Evolutionary conservation across 2,329 filamentous ascomycete genomes (phyloP), one percentile per base, ranked within the genome.

Genomic region (Xylogone sp.): DNA sequence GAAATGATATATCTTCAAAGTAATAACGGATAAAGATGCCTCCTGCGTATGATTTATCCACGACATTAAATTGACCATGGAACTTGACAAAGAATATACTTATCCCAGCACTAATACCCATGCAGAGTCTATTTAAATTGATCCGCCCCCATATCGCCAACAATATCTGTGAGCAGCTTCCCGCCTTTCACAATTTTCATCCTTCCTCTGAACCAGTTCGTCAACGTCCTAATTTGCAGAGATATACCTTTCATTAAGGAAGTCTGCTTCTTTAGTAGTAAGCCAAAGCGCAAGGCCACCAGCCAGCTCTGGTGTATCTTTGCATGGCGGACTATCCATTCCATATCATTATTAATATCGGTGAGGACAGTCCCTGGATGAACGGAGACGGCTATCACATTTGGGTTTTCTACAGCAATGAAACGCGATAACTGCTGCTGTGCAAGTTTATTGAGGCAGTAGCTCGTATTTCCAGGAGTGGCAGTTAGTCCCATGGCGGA

Each of bases 191-290:
- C 24, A 27, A 27, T 27, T 10, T 27, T 56, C 55, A 7, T 55
- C 56, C 43, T 54, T 56, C 39, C 57, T 52, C 42, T 45, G 31
- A 8, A 53, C 29, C 34, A 69, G 45, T 39, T 67, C 64, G 22
- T 69, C 64, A 3, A 69, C 60, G 49, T 56, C 55, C 66, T 65
- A 68, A 31, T 67, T 64, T 1, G 55, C 53, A 43, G 50, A 49
- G 2, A 68, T 48, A 45, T 62, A 63, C 22, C 58, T 53, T 2
- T 64, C 65, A 47, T 56, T 65, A 12, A 67, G 42, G 24, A 64
- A 68, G 13, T 39, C 51, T 1, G 60, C 65, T 51, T 66, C 54
- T 21, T 60, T 57, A 2, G 52, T 58, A 20, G 55, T 45, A 1
- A 66, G 46, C 63, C 62, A 68, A 1, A 67, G 59, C 0, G 48